Base-by-base conservation (phyloP, 1,284 basidiomycete species). In the Ustilago trichophora region DNA sequence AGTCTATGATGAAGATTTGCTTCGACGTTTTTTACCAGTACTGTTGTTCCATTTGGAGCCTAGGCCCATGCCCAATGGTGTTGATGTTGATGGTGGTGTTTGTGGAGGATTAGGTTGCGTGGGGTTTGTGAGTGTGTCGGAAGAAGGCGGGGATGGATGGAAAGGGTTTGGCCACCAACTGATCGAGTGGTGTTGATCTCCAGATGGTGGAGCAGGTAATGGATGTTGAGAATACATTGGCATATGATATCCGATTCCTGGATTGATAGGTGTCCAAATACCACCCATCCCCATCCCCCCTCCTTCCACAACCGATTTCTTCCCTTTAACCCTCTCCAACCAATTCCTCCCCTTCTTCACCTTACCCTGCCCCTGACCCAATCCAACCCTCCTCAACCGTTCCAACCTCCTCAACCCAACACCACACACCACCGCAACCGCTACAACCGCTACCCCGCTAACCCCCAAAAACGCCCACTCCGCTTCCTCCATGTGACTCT, bases 401-500 rank as follows among this genome's bases (percentile, higher is more conserved):
- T 69, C 38, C 27, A 76, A 54, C 32, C 59, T 42, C 11, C 70
- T 46, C 26, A 75, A 49, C 5, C 74, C 74, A 3, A 62, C 56
- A 0, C 67, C 49, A 3, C 55, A 42, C 13, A 59, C 52, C 36
- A 70, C 6, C 9, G 45, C n/a, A 11, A 73, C 75, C 41, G 72
- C 63, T 6, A 51, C 47, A 9, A 60, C 46, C 21, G 73, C 63
- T 0, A 69, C 36, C 5, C 42, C 69, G 26, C 56, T 70, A 3
- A 68, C 60, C 4, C 33, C 46, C 3, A 47, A 51, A 55, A 78
- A 78, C 12, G 75, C 76, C 42, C 58, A 68, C 7, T 73, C 63
- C 34, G 68, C 12, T 35, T 72, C 68, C 50, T 78, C 76, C 33
- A 78, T 48, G 21, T 65, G 53, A 16, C 59, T 65, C 25, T 55